These are phyloP conservation scores for Cercospora sp. DNA, from an alignment of 2,329 filamentous ascomycete genomes.

Conservation along the genomic window DNA sequence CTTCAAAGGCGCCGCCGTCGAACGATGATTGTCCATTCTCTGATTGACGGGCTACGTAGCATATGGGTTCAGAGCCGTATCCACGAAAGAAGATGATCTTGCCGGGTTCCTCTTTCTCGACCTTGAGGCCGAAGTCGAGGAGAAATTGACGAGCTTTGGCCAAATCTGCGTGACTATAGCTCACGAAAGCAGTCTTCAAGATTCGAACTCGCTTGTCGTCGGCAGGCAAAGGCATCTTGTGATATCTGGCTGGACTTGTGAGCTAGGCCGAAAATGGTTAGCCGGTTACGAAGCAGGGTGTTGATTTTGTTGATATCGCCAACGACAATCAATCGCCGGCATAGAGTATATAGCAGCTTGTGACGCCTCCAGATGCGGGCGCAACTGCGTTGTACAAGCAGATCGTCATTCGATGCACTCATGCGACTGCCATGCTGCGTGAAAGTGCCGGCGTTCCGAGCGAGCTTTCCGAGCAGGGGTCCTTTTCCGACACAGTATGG, in stretches of 20 bases:
- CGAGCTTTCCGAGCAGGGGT: background rate
- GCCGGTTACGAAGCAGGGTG: background rate
- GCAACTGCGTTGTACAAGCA: background rate
- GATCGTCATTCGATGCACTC: background rate
- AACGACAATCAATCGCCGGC: background rate
- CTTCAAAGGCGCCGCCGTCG: conserved; percentile 47
- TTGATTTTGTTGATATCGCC: background rate
- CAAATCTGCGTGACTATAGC: background rate
- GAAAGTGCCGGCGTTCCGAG: background rate
- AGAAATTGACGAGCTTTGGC: background rate
- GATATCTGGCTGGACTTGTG: background rate
- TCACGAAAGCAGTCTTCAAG: background rate
- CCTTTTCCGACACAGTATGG: background rate
- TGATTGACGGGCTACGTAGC: background rate
- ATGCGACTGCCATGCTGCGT: background rate
- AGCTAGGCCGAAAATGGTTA: background rate
- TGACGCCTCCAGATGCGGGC: background rate
- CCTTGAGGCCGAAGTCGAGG: background rate
- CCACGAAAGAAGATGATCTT: background rate
- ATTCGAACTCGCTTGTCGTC: background rate
- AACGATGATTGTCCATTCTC: conserved; percentile 26
- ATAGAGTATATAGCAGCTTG: background rate
- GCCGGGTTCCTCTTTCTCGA: background rate
- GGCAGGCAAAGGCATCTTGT: background rate
- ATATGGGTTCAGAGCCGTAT: background rate